Evolutionary conservation across 192 early-diverging fungal species (phyloP), one percentile per base, ranked within the genome.

Genomic region (Pecoramyces ruminantium): DNA sequence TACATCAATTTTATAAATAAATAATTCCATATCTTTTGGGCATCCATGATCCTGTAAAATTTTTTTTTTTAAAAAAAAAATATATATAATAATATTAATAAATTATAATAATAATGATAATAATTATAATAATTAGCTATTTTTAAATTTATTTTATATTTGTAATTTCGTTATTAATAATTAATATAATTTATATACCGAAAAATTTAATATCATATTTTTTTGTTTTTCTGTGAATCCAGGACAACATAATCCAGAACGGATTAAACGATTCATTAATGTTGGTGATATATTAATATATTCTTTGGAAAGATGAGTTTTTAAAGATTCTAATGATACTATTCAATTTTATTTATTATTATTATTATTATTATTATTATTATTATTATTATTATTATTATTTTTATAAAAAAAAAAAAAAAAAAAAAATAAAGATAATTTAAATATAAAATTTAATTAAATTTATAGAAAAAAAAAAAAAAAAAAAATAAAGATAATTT

Each of bases 151-250:
- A 6, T 34, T 34, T 6, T 11, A 34, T 6, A 34, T 3, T 34
- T 6, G 11, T 6, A 34, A 34, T n/a, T n/a, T n/a, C n/a, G n/a
- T 14, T 40, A 40, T 14, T 40, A 21, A 21, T 51, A 51, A 21
- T 13, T 51, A 51, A 51, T 21, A 25, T n/a, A n/a, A n/a, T n/a
- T n/a, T n/a, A 51, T 80, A 77, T 80, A 87, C 86, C 13, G 88
- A 78, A 28, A 86, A 79, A 27, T 86, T 84, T 15, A 93, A 82
- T 4, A 94, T 84, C 81, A 89, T 89, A 17, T 84, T 58, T 81
- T 93, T 95, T 83, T 95, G 94, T 79, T 88, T 86, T 80, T 94
- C 92, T 0, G 92, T 95, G 78, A 95, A 95, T 0, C 89, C 86
- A 4, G 93, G 90, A 0, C 90, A 92, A 78, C 90, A 85, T 21